Conservation (phyloP, 352 stramenopile species). For the Phytopythium boreale region DNA sequence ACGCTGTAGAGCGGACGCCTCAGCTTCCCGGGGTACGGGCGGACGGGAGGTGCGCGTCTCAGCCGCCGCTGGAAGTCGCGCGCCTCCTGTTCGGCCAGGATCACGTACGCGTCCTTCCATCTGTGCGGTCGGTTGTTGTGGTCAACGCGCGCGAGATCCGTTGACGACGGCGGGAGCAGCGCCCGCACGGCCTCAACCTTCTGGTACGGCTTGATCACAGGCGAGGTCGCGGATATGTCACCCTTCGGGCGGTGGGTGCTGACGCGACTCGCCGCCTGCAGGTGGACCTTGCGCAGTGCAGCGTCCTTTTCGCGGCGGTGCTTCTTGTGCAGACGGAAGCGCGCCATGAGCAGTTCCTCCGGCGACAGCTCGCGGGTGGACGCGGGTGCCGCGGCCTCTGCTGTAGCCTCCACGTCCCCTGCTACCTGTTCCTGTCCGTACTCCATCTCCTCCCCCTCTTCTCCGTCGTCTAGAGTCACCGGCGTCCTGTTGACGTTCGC, state of each 20-base stretch:
- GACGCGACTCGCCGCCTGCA: slow-evolving; percentile 20
- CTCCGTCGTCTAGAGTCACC: not conserved
- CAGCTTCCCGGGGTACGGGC: slow-evolving; percentile 54
- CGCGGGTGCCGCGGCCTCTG: not conserved
- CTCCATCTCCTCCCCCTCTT: not conserved
- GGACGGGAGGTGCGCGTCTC: slow-evolving; percentile 40
- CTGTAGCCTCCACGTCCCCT: not conserved
- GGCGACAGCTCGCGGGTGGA: slow-evolving; percentile 14
- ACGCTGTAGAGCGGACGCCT: slow-evolving; percentile 35
- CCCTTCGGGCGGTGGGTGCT: not conserved
- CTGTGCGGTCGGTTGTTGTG: slow-evolving; percentile 86
- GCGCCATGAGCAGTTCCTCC: slow-evolving; percentile 62
- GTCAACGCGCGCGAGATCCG: slow-evolving; percentile 66
- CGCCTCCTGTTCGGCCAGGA: slow-evolving; percentile 62
- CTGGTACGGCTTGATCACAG: slow-evolving; percentile 4
- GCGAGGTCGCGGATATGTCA: slow-evolving; percentile 1
- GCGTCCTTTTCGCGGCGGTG: slow-evolving; percentile 64
- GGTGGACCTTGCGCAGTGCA: slow-evolving; percentile 53
- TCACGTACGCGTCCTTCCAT: slow-evolving; percentile 74
- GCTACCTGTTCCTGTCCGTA: not conserved
- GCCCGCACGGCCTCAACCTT: not conserved
- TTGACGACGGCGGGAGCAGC: slow-evolving; percentile 11
- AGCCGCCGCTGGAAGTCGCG: slow-evolving; percentile 59
- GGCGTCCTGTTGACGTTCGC: not conserved
- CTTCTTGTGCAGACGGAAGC: slow-evolving; percentile 80